phyloP scores from a whole-genome alignment of 768 basidiomycete species.

The Trametes gibbosa region DNA sequence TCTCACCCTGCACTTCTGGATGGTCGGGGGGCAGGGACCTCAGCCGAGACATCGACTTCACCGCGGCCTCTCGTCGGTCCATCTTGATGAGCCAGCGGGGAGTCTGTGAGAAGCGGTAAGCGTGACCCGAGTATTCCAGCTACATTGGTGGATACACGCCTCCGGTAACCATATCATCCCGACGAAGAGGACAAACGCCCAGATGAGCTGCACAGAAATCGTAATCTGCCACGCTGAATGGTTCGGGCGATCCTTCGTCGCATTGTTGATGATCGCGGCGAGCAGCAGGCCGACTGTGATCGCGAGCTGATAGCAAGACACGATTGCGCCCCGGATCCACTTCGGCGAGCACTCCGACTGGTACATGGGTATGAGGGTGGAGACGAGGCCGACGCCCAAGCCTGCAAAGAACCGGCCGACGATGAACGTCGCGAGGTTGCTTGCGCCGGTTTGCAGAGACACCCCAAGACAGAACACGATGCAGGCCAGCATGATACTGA shows the following conservation, averaged over 20 bases:
- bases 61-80: constrained; percentile 54
- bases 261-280: constrained; percentile 48
- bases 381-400: constrained; percentile 75
- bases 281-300: constrained; percentile 74
- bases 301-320: constrained; percentile 43
- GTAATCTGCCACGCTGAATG: constrained; percentile 64
- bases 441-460: background rate
- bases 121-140: too few species aligned
- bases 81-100: constrained; percentile 74
- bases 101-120: constrained; percentile 28
- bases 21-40: constrained; percentile 27
- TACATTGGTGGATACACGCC: constrained; percentile 17
- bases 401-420: constrained; percentile 76
- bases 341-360: constrained; percentile 63
- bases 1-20: constrained; percentile 32
- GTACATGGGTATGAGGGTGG: constrained; percentile 57
- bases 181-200: constrained; percentile 63
- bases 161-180: constrained; percentile 76
- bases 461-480: constrained; percentile 54
- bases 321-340: constrained; percentile 40
- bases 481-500: constrained; percentile 43
- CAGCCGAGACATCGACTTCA: constrained; percentile 46
- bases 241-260: constrained; percentile 33
- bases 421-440: constrained; percentile 53
- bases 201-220: constrained; percentile 72